Evolutionary conservation across 495 filamentous ascomycete genomes (phyloP).

Genomic region (Symbiotaphrina buchneri): DNA sequence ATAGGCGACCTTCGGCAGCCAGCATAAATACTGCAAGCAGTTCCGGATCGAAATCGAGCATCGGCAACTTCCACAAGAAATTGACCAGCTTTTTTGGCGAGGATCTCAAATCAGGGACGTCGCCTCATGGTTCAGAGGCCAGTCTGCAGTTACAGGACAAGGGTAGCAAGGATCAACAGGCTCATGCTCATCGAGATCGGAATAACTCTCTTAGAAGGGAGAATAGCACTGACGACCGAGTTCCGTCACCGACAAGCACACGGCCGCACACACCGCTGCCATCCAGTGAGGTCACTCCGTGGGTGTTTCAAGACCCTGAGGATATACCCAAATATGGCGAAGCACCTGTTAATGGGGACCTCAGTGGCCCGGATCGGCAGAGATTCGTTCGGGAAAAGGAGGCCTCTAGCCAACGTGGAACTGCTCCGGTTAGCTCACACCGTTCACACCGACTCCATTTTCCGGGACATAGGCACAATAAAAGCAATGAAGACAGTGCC

Average conservation of each 20-base stretch:
- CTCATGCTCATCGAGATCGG: constrained; percentile 39
- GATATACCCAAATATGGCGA: constrained; percentile 68
- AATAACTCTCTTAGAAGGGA: constrained; percentile 54
- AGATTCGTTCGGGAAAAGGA: constrained; percentile 31
- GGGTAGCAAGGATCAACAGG: constrained; percentile 22
- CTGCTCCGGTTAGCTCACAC: too few species aligned
- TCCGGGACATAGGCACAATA: constrained; percentile 58
- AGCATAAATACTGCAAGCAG: constrained; percentile 82
- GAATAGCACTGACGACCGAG: constrained; percentile 25
- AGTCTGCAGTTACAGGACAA: constrained; percentile 33
- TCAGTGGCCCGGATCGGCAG: constrained; percentile 45
- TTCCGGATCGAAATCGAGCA: constrained; percentile 64
- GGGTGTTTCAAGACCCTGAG: constrained; percentile 80
- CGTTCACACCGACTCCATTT: constrained; percentile 37
- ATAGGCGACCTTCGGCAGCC: constrained; percentile 69
- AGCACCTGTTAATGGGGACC: constrained; percentile 53
- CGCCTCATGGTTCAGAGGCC: constrained; percentile 39
- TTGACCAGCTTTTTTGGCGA: constrained; percentile 76
- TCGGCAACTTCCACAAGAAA: constrained; percentile 47
- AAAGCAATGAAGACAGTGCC: constrained; percentile 18
- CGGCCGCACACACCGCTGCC: constrained; percentile 67
- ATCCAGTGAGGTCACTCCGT: constrained; percentile 85
- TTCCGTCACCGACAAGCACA: constrained; percentile 40
- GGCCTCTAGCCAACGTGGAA: too few species aligned
- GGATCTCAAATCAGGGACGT: constrained; percentile 38